A percentile compares a stretch with the other conserved stretches of the same genome.
phyloP scores from a whole-genome alignment of 176 grass and related monocot genomes.

The Zoysia pacifica region DNA sequence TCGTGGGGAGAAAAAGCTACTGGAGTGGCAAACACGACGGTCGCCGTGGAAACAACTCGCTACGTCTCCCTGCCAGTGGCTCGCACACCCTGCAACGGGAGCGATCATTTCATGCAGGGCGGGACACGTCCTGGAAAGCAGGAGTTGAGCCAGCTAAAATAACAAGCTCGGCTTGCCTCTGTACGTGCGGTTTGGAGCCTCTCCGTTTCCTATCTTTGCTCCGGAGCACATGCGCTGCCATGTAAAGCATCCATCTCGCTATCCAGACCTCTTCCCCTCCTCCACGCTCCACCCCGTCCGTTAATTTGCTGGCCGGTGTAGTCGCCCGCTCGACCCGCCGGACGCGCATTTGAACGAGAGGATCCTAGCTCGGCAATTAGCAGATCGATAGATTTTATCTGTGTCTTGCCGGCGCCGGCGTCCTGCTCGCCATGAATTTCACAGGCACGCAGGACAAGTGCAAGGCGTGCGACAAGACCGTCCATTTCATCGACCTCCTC shows the following conservation, averaged over 20 bases:
- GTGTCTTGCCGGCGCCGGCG: background rate
- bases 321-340: background rate
- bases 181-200: slow-evolving; percentile 46
- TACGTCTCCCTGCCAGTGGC: slow-evolving; percentile 28
- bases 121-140: slow-evolving; percentile 14
- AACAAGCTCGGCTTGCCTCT: slow-evolving; percentile 19
- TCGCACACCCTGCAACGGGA: slow-evolving; percentile 6
- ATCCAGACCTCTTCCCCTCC: slow-evolving; percentile 11
- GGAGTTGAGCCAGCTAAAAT: slow-evolving; percentile 30
- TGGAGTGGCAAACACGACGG: slow-evolving; percentile 4
- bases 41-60: background rate
- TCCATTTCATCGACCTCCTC: slow-evolving; percentile 78
- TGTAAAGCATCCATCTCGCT: slow-evolving; percentile 37
- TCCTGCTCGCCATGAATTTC: slow-evolving; percentile 57
- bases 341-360: background rate
- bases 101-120: background rate
- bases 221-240: slow-evolving; percentile 33
- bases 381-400: background rate
- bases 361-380: background rate
- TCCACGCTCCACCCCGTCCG: background rate
- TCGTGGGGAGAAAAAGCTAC: background rate
- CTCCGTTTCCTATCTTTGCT: slow-evolving; percentile 65
- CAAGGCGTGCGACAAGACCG: slow-evolving; percentile 73
- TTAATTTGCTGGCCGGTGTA: background rate
- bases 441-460: slow-evolving; percentile 75